Evolutionary conservation across 2,329 filamentous ascomycete genomes (phyloP), one percentile per base, ranked within the genome.

Genomic region (Berkeleyomyces rouxiae): DNA sequence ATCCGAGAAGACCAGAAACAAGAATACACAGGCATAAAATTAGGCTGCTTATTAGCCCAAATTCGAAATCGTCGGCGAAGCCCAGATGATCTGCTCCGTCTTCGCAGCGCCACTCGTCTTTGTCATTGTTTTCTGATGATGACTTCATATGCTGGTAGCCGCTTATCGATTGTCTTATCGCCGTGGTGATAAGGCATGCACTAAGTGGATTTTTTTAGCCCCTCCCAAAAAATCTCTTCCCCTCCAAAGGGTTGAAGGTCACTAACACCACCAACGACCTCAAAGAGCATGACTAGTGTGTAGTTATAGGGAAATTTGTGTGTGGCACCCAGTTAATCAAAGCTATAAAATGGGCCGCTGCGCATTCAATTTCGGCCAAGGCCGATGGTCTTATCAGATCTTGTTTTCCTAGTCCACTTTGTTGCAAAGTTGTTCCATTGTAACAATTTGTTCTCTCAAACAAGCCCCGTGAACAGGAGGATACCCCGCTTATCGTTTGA

Each of bases 151-250:
- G 7, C 23, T 39, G 39, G 31, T 6, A 49, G 13, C n/a, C 40
- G 16, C 33, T 62, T 55, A 62, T 55, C 51, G 23, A 36, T 46
- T 58, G 13, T 16, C 40, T 58, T 58, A 62, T 58, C 37, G 42
- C 4, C 4, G 4, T 7, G 2, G 40, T 7, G 51, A 57, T 58
- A 62, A 61, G 59, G 31, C 42, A 36, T 36, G 33, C 31, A 46
- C 43, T 67, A 68, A 51, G 67, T 67, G 63, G 69, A 64, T 59
- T 58, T 23, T 23, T 61, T 63, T 64, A 62, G 63, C 66, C 66
- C 66, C 66, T 62, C 63, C 64, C 61, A 64, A 63, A 67, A 64
- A 65, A 62, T 65, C 58, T 65, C 63, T 65, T 62, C 46, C 61
- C 43, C 61, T 57, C 43, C 43, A 42, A 59, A 44, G 43, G 59